Percentiles rank a stretch among this genome's conserved stretches.
These are phyloP conservation scores for Myxozyma monticola DNA, from an alignment of 805 yeast genomes.

Conservation along the genomic window DNA sequence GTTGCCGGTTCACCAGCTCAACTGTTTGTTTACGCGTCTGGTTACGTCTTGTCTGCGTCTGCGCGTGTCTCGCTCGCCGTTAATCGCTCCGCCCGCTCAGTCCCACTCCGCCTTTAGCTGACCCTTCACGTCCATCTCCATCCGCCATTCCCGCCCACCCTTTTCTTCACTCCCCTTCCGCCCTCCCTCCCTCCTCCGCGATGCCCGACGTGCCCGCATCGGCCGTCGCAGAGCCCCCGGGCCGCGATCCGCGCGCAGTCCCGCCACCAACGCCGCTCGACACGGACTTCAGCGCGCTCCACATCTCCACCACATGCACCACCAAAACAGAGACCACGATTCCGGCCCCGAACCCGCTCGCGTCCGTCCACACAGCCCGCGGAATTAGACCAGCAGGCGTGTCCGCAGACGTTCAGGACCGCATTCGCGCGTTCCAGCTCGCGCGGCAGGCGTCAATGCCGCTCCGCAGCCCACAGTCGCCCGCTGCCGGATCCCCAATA, in stretches of 20 bases:
- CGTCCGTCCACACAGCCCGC: slow-evolving; percentile 28
- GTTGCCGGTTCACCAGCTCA: no score
- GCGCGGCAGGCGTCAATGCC: slow-evolving; percentile 65
- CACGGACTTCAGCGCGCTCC: not conserved
- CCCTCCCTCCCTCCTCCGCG: not conserved
- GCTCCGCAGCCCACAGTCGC: slow-evolving; percentile 43
- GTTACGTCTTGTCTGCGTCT: not conserved
- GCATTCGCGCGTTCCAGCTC: slow-evolving; percentile 83
- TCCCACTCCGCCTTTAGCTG: not conserved
- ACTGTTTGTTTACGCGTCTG: no score
- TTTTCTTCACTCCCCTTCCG: not conserved
- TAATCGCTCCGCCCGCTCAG: not conserved
- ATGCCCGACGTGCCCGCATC: not conserved
- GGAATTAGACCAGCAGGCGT: slow-evolving; percentile 22
- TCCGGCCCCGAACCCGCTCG: slow-evolving; percentile 23
- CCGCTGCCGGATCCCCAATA: slow-evolving; percentile 33
- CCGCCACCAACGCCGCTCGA: not conserved
- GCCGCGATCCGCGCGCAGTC: not conserved
- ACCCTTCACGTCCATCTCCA: not conserved
- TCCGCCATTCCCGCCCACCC: not conserved
- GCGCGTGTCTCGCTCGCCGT: not conserved
- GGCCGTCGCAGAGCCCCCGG: not conserved
- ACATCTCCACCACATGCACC: not conserved
- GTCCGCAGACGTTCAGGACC: slow-evolving; percentile 76
- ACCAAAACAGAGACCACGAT: slow-evolving; percentile 4